Conservation (phyloP, 2,329 filamentous ascomycete species). For the Penicillium occitanis region DNA sequence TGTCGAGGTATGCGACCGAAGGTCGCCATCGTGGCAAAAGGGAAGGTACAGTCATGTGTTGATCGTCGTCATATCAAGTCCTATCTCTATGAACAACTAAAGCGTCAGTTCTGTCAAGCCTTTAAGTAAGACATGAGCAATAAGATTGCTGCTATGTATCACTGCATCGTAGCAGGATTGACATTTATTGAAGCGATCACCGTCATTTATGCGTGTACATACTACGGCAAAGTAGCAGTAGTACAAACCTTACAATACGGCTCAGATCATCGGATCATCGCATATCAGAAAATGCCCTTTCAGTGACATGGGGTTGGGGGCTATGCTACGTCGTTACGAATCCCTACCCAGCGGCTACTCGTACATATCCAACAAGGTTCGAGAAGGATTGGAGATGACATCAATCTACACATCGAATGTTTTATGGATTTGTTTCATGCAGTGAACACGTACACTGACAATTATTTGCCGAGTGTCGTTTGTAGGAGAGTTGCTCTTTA, state of each 20-base stretch:
- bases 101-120: background rate
- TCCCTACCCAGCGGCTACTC: background rate
- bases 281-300: background rate
- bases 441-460: background rate
- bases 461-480: background rate
- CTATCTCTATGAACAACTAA: background rate
- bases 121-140: background rate
- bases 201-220: background rate
- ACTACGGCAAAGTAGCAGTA: background rate
- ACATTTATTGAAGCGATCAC: background rate
- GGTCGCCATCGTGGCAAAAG: background rate
- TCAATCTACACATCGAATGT: background rate
- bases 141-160: constrained; percentile 1
- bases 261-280: background rate
- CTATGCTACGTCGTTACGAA: constrained; percentile 3
- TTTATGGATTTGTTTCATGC: constrained; percentile 5
- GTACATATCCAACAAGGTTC: background rate
- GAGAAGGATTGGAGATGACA: constrained; percentile 4
- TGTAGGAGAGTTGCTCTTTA: constrained; percentile 3
- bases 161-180: constrained; percentile 11
- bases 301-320: constrained; percentile 2
- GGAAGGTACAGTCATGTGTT: background rate
- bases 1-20: background rate
- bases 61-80: background rate
- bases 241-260: background rate